Conservation (phyloP, 352 stramenopile genomes). For the Achlya hypogyna region DNA sequence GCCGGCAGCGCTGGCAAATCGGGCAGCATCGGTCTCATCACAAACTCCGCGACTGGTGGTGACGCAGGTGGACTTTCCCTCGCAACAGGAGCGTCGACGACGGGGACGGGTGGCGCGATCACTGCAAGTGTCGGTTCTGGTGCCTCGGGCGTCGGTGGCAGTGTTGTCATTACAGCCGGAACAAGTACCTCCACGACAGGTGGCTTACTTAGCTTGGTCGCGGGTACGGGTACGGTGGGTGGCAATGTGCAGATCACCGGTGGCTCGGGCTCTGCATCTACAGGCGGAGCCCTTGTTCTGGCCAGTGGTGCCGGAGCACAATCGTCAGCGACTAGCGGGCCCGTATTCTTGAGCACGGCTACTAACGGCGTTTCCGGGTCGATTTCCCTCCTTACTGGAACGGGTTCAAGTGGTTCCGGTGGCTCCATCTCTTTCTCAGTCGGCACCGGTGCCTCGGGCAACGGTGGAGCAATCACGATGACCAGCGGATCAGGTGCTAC, state of each 20-base stretch:
- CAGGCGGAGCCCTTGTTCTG: background rate
- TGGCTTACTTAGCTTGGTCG: background rate
- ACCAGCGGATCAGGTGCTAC: slow-evolving; percentile 51
- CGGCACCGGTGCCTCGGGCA: slow-evolving; percentile 29
- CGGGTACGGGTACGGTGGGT: background rate
- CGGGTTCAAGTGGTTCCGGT: background rate
- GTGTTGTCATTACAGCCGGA: background rate
- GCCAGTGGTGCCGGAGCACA: background rate
- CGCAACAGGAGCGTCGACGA: background rate
- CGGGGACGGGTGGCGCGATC: background rate
- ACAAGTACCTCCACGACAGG: background rate
- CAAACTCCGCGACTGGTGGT: background rate
- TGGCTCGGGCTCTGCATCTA: background rate
- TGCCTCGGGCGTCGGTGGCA: background rate
- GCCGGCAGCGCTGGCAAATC: slow-evolving; percentile 3
- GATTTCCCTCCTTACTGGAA: background rate
- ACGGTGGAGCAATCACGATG: slow-evolving; percentile 57
- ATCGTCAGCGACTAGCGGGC: background rate
- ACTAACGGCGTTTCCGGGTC: background rate
- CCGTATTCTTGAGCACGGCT: background rate
- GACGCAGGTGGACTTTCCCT: background rate
- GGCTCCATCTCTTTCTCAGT: slow-evolving; percentile 2
- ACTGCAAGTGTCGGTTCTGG: background rate
- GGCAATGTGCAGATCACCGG: background rate
- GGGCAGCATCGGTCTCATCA: background rate